These are phyloP conservation scores for Dothistroma septosporum DNA, from an alignment of 2,329 filamentous ascomycete species.

Conservation along the genomic window DNA sequence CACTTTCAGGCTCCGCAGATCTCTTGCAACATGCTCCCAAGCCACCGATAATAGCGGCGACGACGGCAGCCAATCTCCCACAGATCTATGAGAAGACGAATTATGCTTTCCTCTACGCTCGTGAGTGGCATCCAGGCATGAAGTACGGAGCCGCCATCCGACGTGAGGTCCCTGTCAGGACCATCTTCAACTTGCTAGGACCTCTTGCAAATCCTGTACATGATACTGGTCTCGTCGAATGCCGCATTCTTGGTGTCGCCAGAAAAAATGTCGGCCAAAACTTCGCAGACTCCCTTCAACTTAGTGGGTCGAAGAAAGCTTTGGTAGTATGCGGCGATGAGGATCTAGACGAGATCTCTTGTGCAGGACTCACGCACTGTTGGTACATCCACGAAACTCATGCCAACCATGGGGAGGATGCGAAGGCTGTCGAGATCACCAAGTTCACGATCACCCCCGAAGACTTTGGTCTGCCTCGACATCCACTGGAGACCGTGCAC, in stretches of 20 bases:
- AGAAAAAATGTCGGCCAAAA: slow-evolving; percentile 80
- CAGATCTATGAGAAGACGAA: slow-evolving; percentile 74
- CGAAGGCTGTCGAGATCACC: slow-evolving; percentile 57
- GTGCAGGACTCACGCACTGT: slow-evolving; percentile 81
- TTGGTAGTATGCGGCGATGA: slow-evolving; percentile 91
- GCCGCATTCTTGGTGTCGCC: slow-evolving; percentile 88
- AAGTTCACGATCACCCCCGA: slow-evolving; percentile 72
- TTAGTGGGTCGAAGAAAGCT: slow-evolving; percentile 75
- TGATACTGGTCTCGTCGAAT: slow-evolving; percentile 66
- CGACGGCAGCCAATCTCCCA: slow-evolving; percentile 67
- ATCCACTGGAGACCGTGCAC: slow-evolving; percentile 72
- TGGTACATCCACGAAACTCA: slow-evolving; percentile 56
- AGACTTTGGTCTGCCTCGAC: slow-evolving; percentile 79
- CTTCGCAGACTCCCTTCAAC: slow-evolving; percentile 77
- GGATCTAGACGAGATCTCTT: slow-evolving; percentile 92
- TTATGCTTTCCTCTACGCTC: slow-evolving; percentile 93
- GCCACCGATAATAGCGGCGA: slow-evolving; percentile 68
- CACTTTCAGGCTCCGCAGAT: slow-evolving; percentile 91
- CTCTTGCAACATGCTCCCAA: slow-evolving; percentile 70
- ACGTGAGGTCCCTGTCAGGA: slow-evolving; percentile 85
- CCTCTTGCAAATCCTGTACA: slow-evolving; percentile 90
- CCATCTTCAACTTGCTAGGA: slow-evolving; percentile 95
- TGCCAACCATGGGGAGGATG: slow-evolving; percentile 40
- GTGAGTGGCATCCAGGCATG: slow-evolving; percentile 95
- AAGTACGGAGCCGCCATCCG: slow-evolving; percentile 80